These are phyloP conservation scores for Panicum hallii DNA, from an alignment of 202 grass and related monocot genomes.

Conservation along the genomic window DNA sequence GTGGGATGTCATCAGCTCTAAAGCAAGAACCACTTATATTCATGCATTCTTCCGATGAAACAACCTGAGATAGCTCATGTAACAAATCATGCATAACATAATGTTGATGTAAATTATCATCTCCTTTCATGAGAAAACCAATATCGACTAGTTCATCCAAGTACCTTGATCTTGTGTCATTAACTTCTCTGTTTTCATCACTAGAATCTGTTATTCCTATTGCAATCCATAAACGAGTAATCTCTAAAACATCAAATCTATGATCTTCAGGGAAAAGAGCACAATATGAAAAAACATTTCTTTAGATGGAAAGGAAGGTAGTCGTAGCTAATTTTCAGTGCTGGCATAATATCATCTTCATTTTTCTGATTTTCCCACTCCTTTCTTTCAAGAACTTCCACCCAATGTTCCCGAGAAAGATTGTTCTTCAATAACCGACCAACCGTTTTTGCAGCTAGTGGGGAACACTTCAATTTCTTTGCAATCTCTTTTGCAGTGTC, in stretches of 20 bases:
- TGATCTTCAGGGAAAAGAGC: constrained; percentile 41
- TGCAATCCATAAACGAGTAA: constrained; percentile 27
- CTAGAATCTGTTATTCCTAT: constrained; percentile 25
- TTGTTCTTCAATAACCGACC: constrained; percentile 33
- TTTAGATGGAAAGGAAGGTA: constrained; percentile 48
- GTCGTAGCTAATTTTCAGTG: constrained; percentile 48
- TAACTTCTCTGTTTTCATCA: background rate
- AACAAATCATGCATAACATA: constrained; percentile 56
- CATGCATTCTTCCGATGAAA: constrained; percentile 35
- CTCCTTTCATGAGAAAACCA: constrained; percentile 35
- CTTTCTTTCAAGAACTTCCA: constrained; percentile 37
- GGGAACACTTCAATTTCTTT: constrained; percentile 40
- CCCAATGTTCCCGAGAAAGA: constrained; percentile 23
- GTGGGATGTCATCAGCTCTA: background rate
- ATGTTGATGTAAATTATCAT: background rate
- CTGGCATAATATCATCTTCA: constrained; percentile 31
- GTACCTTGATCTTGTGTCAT: constrained; percentile 9
- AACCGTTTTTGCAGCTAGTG: constrained; percentile 54
- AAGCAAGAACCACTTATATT: background rate
- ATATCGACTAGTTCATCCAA: constrained; percentile 28
- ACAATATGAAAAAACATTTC: constrained; percentile 45
- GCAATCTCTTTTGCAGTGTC: constrained; percentile 30
- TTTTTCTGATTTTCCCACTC: constrained; percentile 12
- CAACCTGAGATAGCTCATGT: background rate
- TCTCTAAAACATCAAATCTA: background rate